Base-by-base conservation (phyloP, 2,329 filamentous ascomycete genomes). In the Neopestalotiopsis sp. region DNA sequence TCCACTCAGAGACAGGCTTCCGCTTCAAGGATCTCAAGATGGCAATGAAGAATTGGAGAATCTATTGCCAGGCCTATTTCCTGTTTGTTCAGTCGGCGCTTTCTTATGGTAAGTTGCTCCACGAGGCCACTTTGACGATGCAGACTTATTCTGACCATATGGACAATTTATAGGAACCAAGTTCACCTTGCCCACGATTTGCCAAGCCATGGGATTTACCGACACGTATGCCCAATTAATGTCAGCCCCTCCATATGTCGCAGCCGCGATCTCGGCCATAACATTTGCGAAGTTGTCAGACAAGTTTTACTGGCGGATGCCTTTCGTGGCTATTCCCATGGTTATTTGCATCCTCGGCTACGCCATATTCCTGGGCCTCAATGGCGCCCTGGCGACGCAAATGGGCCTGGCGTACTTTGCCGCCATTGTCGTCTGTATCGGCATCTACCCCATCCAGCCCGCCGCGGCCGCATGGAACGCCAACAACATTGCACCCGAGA, bases 361-460 rank as follows among this genome's bases (percentile, higher is more conserved):
- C 74, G 68, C 71, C 24, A 73, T 79, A 72, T 75, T 82, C 12
- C 91, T 94, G 85, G 82, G 92, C 0, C 80, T 93, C 1, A 84
- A 86, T 1, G 86, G 84, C n/a, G 78, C 83, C 1, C 78, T 79
- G 1, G 17, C 72, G 58, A 45, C 73, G 3, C 80, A 82, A 1
- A 80, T 90, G 0, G 83, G 84, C 1, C 84, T 90, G 1, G 87
- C 89, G 66, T 94, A 94, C 75, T 89, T 90, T 0, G 91, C 89
- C 1, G 88, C 87, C 0, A 92, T 93, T 75, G 82, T 94, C 0
- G 90, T 88, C 0, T 90, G 90, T 0, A 82, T 92, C 68, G 91
- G 91, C 0, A 92, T 93, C 67, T 93, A 93, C 73, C 91, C 91
- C 0, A 88, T 86, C 61, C 89, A 92, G 68, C 78, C 91, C 1